phyloP scores from a whole-genome alignment of 2,329 filamentous ascomycete species.

The Pseudocercospora eumusae region DNA sequence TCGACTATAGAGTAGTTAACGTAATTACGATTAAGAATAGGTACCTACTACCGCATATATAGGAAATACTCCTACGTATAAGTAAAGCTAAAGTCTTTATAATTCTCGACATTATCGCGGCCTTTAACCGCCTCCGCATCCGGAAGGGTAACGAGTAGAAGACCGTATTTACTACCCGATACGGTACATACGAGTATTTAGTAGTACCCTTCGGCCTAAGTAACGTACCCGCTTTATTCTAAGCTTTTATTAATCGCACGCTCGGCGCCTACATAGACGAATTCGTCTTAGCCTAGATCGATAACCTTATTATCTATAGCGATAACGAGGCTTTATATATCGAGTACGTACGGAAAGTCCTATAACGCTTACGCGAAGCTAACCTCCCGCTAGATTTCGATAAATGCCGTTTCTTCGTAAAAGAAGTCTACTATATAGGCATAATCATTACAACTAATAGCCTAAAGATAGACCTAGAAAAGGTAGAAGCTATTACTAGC shows the following conservation, averaged over 20 bases:
- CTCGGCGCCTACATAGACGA: too few relatives aligned
- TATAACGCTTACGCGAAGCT: not conserved
- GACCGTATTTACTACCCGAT: not conserved
- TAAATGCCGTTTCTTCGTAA: too few relatives aligned
- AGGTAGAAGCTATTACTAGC: not conserved
- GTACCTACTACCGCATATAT: not conserved
- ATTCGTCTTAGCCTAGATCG: not conserved
- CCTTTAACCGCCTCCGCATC: not conserved
- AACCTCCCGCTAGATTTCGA: not conserved
- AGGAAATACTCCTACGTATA: not conserved
- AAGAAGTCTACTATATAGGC: not conserved
- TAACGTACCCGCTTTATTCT: not conserved
- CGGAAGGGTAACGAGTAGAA: not conserved
- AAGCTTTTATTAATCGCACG: not conserved
- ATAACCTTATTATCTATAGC: not conserved
- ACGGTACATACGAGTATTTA: not conserved
- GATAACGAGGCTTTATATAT: not conserved
- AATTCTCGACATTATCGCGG: not conserved
- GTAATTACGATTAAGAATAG: not conserved
- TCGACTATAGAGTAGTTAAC: not conserved
- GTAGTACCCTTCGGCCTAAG: not conserved
- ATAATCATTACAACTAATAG: not conserved
- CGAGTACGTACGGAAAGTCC: not conserved
- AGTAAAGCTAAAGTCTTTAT: not conserved
- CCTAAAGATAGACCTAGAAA: not conserved